Evolutionary conservation across 2,329 filamentous ascomycete genomes (phyloP).

Genomic region (Arthrobotrys sinensis): DNA sequence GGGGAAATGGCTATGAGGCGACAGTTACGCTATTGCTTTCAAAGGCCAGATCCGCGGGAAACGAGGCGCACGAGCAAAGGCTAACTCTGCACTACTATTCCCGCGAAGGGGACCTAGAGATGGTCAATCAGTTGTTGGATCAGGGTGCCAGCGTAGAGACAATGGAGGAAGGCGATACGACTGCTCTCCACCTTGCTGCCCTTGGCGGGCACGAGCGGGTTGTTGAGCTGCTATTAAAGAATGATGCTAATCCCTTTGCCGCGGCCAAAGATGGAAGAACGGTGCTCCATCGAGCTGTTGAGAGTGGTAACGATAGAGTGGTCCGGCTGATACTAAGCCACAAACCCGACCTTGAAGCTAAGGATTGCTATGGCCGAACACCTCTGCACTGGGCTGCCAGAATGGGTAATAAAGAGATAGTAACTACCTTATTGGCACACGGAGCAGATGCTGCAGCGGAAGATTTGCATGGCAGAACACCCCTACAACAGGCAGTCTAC

Average conservation of each 20-base stretch:
- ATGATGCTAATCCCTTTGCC: constrained; percentile 24
- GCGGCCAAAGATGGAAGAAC: constrained; percentile 47
- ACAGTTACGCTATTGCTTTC: constrained; percentile 61
- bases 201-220: constrained; percentile 62
- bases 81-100: constrained; percentile 63
- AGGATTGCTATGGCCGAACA: constrained; percentile 43
- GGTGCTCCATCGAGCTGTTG: constrained; percentile 46
- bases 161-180: constrained; percentile 47
- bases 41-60: constrained; percentile 35
- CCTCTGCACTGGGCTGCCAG: constrained; percentile 40
- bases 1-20: constrained; percentile 43
- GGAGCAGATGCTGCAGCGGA: constrained; percentile 26
- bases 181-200: constrained; percentile 61
- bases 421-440: constrained; percentile 51
- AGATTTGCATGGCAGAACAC: constrained; percentile 36
- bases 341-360: constrained; percentile 60
- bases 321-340: constrained; percentile 41
- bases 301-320: constrained; percentile 43
- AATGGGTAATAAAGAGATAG: constrained; percentile 45
- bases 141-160: constrained; percentile 44
- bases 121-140: constrained; percentile 58
- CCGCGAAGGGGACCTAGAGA: constrained; percentile 60
- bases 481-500: constrained; percentile 60
- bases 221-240: constrained; percentile 62
- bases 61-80: constrained; percentile 41